Conservation (phyloP, 768 basidiomycete species). For the Leccinellum rugosiceps region DNA sequence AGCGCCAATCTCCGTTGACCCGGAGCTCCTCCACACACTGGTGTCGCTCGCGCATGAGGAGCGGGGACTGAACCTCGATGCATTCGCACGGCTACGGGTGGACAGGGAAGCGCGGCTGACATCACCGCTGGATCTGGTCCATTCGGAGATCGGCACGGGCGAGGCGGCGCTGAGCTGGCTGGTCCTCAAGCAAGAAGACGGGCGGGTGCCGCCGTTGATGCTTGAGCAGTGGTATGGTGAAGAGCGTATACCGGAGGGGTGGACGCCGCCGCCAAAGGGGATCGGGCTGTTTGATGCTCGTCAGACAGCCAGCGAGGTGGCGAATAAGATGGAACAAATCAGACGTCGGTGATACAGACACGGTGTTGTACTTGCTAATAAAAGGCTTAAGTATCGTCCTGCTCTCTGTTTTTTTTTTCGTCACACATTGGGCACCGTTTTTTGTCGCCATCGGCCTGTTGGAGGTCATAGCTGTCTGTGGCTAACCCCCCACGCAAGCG, state of each 20-base stretch:
- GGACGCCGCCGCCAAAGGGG: conserved; percentile 37
- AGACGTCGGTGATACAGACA: conserved; percentile 5
- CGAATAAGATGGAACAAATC: conserved; percentile 25
- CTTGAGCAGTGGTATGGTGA: conserved; percentile 55
- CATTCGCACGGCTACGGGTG: conserved; percentile 51
- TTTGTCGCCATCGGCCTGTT: too few species aligned
- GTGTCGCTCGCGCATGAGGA: conserved; percentile 17
- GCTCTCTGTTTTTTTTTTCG: neutral
- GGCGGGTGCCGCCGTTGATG: conserved; percentile 33
- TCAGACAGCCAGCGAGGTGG: conserved; percentile 29
- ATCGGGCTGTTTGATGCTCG: conserved; percentile 30
- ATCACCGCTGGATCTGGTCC: conserved; percentile 39
- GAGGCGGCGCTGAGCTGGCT: conserved; percentile 56
- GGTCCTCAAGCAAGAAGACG: conserved; percentile 34
- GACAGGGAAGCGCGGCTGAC: conserved; percentile 36
- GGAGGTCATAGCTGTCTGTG: neutral
- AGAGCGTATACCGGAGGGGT: conserved; percentile 57
- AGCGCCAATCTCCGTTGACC: conserved; percentile 41
- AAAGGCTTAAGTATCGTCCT: neutral
- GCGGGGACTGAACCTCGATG: conserved; percentile 42
- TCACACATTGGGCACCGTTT: neutral
- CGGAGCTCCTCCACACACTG: conserved; percentile 34
- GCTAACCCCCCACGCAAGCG: too few species aligned
- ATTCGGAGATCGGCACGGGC: conserved; percentile 53
- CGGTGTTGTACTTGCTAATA: neutral